Percentiles rank a stretch among this genome's conserved stretches.
Evolutionary conservation across 2,329 filamentous ascomycete species (phyloP).

Genomic region (Trichoderma guizhouense): DNA sequence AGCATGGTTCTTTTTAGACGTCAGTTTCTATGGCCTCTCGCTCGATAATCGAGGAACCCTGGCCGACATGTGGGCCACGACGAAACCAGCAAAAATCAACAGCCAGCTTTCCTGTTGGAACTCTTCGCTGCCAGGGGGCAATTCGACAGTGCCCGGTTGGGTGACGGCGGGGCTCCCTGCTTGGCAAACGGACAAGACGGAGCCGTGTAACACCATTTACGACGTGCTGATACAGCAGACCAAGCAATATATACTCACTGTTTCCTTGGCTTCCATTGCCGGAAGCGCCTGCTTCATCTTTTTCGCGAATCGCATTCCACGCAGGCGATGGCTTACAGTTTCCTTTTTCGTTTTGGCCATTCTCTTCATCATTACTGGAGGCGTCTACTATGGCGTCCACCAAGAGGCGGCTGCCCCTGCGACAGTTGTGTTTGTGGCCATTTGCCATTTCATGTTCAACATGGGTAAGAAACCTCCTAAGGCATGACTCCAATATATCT

Average conservation of each 20-base stretch:
- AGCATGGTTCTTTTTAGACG: constrained; percentile 52
- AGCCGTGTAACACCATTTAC: constrained; percentile 51
- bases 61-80: constrained; percentile 39
- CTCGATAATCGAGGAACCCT: constrained; percentile 42
- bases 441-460: constrained; percentile 55
- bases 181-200: constrained; percentile 49
- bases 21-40: constrained; percentile 53
- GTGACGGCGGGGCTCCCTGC: constrained; percentile 37
- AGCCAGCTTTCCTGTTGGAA: constrained; percentile 45
- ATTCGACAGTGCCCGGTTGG: constrained; percentile 45
- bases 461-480: constrained; percentile 39
- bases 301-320: constrained; percentile 45
- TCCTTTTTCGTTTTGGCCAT: constrained; percentile 47
- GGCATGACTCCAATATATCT: background rate
- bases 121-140: constrained; percentile 41
- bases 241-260: constrained; percentile 51
- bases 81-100: constrained; percentile 32
- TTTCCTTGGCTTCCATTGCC: constrained; percentile 49
- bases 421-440: constrained; percentile 49
- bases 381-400: constrained; percentile 48
- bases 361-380: constrained; percentile 48
- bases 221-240: constrained; percentile 50
- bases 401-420: constrained; percentile 40
- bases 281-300: constrained; percentile 49
- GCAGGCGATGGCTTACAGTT: constrained; percentile 48